Base-by-base conservation (phyloP, 192 early-diverging fungal species). In the Backusella tuberculispora region DNA sequence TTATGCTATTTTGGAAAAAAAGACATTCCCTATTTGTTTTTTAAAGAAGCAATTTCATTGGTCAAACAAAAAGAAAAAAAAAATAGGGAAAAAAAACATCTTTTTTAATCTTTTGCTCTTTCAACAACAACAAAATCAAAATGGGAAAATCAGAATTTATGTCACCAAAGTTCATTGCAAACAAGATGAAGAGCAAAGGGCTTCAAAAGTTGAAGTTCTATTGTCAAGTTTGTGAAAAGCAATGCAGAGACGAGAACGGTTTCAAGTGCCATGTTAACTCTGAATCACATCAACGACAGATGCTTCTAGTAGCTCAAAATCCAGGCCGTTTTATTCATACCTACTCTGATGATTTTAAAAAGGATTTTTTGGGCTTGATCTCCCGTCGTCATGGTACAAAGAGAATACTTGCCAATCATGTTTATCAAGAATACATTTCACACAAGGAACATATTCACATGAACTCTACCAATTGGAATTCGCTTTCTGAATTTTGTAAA, bases 371-470 rank as follows among this genome's bases (percentile, higher is more conserved):
- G 47, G 90, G 94, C 50, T 76, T 97, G 8, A 86, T 98, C 3
- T 95, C 95, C 0, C 83, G 90, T 38, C 84, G 95, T 66, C 93
- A 92, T 75, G 92, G 91, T 6, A 95, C 94, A 0, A 88, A 93
- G 68, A 87, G 92, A 65, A 93, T 97, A 10, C 80, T 90, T 37
- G 96, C 96, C n/a, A 98, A 99, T 78, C 89, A 92, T 19, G 95
- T 98, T 1, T 99, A 99, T 85, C 95, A 99, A 79, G 98, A 99
- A 80, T 95, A 96, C 42, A 95, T 99, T 73, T 82, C 91, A 6
- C 95, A 99, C 80, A 83, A 92, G 38, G 85, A 94, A 65, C 98
- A 99, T 82, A 73, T 96, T 48, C 98, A 99, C 76, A 97, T 99
- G 96, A 99, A 98, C 75, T 85, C 96, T 2, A 99, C 98, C 0